Evolutionary conservation across 441 rosid species (phyloP).

Genomic region (Populus hybrid): DNA sequence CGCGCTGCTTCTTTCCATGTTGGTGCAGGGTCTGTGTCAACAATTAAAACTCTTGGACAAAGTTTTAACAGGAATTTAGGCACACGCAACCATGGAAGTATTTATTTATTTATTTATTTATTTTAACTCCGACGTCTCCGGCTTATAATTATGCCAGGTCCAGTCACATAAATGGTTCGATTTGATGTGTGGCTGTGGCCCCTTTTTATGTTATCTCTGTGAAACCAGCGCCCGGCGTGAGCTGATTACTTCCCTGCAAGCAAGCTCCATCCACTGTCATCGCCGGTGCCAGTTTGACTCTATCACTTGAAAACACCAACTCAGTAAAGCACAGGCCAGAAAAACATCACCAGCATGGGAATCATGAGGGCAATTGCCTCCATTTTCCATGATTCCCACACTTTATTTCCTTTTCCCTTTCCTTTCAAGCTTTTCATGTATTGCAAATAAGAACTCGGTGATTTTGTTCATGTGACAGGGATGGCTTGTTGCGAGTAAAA

Average conservation of each 20-base stretch:
- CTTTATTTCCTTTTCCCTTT: background rate
- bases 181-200: too few species aligned
- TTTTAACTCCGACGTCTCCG: too few species aligned
- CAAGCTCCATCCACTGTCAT: too few species aligned
- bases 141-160: too few species aligned
- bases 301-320: background rate
- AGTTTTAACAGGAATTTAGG: background rate
- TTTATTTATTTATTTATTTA: too few species aligned
- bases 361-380: background rate
- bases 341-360: background rate
- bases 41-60: constrained; percentile 9
- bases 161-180: too few species aligned
- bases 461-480: background rate
- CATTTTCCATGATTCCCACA: background rate
- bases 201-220: too few species aligned
- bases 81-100: background rate
- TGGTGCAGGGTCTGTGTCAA: constrained; percentile 18
- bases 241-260: too few species aligned
- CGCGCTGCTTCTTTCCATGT: background rate
- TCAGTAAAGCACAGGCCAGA: background rate
- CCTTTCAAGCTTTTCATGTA: background rate
- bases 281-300: too few species aligned
- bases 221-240: too few species aligned
- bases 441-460: background rate
- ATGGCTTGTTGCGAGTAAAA: too few species aligned